These are phyloP conservation scores for Cordyceps pruinosa DNA, from an alignment of 2,329 filamentous ascomycete species.

Conservation along the genomic window DNA sequence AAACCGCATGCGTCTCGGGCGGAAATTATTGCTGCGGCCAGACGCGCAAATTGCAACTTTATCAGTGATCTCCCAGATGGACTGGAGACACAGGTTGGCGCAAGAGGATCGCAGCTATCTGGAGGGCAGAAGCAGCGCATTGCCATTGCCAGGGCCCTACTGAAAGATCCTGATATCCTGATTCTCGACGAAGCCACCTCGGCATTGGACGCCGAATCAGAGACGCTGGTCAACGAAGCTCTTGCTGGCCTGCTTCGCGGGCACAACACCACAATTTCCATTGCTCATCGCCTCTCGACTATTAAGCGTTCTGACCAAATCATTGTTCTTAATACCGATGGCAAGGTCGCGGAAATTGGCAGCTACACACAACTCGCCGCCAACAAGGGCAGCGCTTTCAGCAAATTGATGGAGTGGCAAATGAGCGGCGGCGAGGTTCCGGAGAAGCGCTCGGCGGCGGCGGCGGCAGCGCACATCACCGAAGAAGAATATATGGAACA, in stretches of 20 bases:
- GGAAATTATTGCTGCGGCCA: constrained; percentile 80
- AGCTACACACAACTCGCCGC: constrained; percentile 70
- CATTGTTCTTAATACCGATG: constrained; percentile 81
- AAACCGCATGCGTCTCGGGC: constrained; percentile 67
- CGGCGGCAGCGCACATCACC: constrained; percentile 36
- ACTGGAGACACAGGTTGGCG: constrained; percentile 87
- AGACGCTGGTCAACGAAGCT: constrained; percentile 92
- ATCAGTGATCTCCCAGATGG: constrained; percentile 96
- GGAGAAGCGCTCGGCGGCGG: constrained; percentile 29
- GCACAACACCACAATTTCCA: constrained; percentile 93
- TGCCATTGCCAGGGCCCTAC: constrained; percentile 86
- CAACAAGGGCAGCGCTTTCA: constrained; percentile 76
- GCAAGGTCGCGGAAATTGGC: constrained; percentile 84
- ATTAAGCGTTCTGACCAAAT: constrained; percentile 95
- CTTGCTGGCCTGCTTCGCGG: constrained; percentile 73
- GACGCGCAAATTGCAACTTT: constrained; percentile 92
- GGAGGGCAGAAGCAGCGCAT: constrained; percentile 98
- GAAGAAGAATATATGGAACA: constrained; percentile 42
- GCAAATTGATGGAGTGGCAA: constrained; percentile 97
- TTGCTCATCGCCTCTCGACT: constrained; percentile 89
- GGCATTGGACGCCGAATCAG: constrained; percentile 90
- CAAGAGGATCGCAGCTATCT: constrained; percentile 85
- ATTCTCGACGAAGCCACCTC: constrained; percentile 96
- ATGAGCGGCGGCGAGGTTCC: constrained; percentile 73
- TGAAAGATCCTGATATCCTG: constrained; percentile 94